Base-by-base conservation (phyloP, 2,329 filamentous ascomycete species). In the Fusarium dlaminii region DNA sequence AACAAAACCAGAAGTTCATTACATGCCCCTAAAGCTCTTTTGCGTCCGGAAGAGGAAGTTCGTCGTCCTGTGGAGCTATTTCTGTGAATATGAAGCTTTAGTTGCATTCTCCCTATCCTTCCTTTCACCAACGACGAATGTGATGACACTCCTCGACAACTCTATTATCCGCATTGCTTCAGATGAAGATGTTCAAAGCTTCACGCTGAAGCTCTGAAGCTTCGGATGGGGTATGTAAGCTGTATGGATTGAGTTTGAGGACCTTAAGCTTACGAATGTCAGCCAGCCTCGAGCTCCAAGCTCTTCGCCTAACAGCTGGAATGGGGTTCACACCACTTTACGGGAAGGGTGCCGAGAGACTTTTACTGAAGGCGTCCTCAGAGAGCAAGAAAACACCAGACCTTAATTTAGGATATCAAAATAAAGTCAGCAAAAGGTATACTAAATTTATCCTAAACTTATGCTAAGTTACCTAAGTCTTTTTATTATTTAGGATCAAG, bases 51-150 rank as follows among this genome's bases (percentile, higher is more conserved):
- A 45, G 15, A 45, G 42, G 42, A 27, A 27, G 1, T 5, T 27
- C 1, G 7, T 27, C 2, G 11, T 8, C 10, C 4, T 27, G 7
- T 8, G 17, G 18, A 13, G n/a, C 8, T 18, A 8, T 0, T 3
- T 45, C 11, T 13, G n/a, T 5, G n/a, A 12, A 18, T 10, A 27
- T 27, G 42, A 45, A 27, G n/a, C n/a, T 27, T 45, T 45, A 5
- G 42, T 6, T 27, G 17, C 42, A 45, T 45, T 45, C n/a, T 18
- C 42, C 1, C 17, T 39, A 7, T 8, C 37, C 12, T 20, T 20
- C 2, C 9, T 11, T 20, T 20, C 37, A 6, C 6, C 7, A 10
- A 45, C n/a, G 42, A 45, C n/a, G n/a, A 27, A 45, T 45, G 42
- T 27, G 42, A 43, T 9, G 4, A 12, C 0, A 24, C 6, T 3